These are phyloP conservation scores for Drosera spatulata DNA, from an alignment of 179 eudicot genomes.

Conservation along the genomic window DNA sequence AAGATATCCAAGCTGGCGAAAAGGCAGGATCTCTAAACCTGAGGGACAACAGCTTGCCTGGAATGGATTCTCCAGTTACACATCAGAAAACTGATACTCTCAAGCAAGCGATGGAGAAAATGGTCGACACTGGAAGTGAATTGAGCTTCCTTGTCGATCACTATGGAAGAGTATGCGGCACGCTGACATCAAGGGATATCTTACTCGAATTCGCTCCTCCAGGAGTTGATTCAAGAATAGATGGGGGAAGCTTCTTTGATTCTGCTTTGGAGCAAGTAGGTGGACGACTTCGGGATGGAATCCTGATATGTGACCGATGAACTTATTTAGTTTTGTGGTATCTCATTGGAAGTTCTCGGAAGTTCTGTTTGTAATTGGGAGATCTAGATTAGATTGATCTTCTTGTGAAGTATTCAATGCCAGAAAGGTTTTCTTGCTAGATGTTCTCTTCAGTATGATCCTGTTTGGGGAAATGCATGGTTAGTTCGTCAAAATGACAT, in stretches of 20 bases:
- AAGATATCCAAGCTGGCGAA: constrained; percentile 6
- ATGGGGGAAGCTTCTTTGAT: constrained; percentile 34
- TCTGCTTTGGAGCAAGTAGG: constrained; percentile 28
- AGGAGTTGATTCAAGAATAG: constrained; percentile 28
- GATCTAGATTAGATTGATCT: too few species aligned
- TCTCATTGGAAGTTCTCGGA: too few species aligned
- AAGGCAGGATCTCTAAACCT: constrained; percentile 12
- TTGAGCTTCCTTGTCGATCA: constrained; percentile 30
- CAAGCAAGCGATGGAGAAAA: constrained; percentile 25
- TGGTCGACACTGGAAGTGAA: constrained; percentile 19
- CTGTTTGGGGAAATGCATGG: too few species aligned
- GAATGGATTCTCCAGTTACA: constrained; percentile 27
- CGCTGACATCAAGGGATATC: constrained; percentile 29
- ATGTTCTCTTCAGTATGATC: too few species aligned
- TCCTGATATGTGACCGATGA: constrained; percentile 15
- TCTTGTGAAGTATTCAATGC: too few species aligned
- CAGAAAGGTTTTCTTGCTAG: too few species aligned
- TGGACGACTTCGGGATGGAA: constrained; percentile 25
- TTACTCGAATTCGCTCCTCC: constrained; percentile 39
- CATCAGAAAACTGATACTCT: constrained; percentile 19
- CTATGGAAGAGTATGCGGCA: constrained; percentile 9
- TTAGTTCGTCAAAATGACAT: too few species aligned
- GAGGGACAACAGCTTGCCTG: constrained; percentile 12
- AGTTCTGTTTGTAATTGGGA: too few species aligned
- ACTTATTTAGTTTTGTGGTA: neutral